phyloP scores from a whole-genome alignment of 129 eudicot species.

The Lactuca saligna region DNA sequence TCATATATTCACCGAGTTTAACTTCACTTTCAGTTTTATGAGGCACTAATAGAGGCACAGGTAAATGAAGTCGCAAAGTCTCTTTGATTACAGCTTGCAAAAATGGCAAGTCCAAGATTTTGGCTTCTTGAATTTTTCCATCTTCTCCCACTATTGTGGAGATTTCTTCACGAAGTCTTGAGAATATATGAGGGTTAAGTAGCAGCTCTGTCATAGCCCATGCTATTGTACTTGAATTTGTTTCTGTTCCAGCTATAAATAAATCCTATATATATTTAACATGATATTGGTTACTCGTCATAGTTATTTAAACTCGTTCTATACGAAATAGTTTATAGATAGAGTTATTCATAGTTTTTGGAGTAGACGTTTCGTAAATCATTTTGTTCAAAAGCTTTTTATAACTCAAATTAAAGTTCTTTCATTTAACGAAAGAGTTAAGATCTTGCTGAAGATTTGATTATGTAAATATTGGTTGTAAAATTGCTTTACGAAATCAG shows the following conservation, averaged over 20 bases:
- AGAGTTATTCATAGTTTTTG: too few species aligned
- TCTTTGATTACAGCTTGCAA: slow-evolving; percentile 38
- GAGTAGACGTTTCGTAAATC: too few species aligned
- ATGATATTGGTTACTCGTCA: too few species aligned
- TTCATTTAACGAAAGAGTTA: too few species aligned
- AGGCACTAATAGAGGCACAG: slow-evolving; percentile 34
- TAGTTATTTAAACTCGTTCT: too few species aligned
- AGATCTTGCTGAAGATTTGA: too few species aligned
- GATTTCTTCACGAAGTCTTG: slow-evolving; percentile 37
- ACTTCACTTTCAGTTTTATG: slow-evolving; percentile 32
- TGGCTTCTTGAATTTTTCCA: slow-evolving; percentile 33
- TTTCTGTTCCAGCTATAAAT: slow-evolving; percentile 45
- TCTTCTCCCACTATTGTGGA: slow-evolving; percentile 17
- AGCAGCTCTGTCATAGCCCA: slow-evolving; percentile 45
- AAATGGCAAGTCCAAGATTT: slow-evolving; percentile 33
- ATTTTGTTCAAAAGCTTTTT: too few species aligned
- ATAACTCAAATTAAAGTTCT: too few species aligned
- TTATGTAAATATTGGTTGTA: too few species aligned
- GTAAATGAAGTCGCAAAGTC: slow-evolving; percentile 37
- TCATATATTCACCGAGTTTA: slow-evolving; percentile 8
- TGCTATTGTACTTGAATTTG: slow-evolving; percentile 32
- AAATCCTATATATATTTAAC: slow-evolving; percentile 48
- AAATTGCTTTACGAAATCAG: too few species aligned
- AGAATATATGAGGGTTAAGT: slow-evolving; percentile 23
- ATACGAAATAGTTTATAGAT: too few species aligned